Evolutionary conservation across 1,139 yeast species (phyloP), one percentile per base, ranked within the genome.

Genomic region (Nematodospora anomalae): DNA sequence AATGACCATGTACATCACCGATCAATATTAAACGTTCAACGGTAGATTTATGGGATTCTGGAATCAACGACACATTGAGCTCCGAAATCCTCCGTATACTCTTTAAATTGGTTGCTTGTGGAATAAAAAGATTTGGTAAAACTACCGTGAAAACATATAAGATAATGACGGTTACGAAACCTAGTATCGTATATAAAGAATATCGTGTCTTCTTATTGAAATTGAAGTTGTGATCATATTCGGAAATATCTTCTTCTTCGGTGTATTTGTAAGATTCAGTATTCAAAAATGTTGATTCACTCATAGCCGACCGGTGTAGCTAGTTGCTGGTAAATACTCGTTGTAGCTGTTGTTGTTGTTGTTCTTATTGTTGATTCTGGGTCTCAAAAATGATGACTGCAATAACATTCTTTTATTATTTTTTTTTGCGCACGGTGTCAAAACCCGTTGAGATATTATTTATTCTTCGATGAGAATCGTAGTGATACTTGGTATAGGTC

Each of bases 1-100:
- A 77, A 50, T 83, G 81, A 2, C 97, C 97, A 58, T 90, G 97
- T 16, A 90, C 77, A 57, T 90, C 97, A 3, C 97, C 97, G 23
- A 90, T 70, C 38, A 89, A 55, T 11, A 90, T 69, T 22, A 84
- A 53, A 45, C 92, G 66, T 16, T 65, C 64, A 9, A 59, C 60
- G 28, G 27, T n/a, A 30, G 18, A 26, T 21, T 34, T 32, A 16
- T 21, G 11, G 1, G n/a, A 10, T 7, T 28, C 25, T 1, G 38
- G 32, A 21, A 22, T 15, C 41, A 68, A 54, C 4, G 44, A 36
- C 4, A 58, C 58, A 5, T 49, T 43, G 33, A 64, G 40, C 4
- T 55, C 54, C 2, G 52, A 40, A n/a, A 70, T 51, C 39, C 58
- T 53, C 2, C 44, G 37, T 14, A 70, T 57, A 1, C 57, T 62